These are phyloP conservation scores for Cercospora janseana DNA, from an alignment of 2,329 filamentous ascomycete genomes.

Conservation along the genomic window DNA sequence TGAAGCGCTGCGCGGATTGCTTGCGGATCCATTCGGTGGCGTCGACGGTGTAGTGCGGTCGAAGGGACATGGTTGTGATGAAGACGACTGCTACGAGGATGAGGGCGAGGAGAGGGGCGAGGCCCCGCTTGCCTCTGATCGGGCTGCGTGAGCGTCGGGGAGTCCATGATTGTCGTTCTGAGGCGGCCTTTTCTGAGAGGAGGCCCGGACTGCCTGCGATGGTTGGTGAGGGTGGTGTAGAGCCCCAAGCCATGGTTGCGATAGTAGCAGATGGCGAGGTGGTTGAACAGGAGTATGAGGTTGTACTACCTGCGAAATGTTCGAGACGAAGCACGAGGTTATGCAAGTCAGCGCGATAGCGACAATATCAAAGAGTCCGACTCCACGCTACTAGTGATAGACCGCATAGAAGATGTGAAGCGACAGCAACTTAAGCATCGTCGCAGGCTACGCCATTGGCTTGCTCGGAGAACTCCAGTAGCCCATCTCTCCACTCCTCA, in stretches of 20 bases:
- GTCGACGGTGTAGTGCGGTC: slow-evolving; percentile 11
- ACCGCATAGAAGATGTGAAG: too few relatives aligned
- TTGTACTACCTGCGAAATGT: neutral
- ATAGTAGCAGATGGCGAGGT: neutral
- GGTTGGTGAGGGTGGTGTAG: slow-evolving; percentile 3
- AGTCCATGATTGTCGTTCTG: slow-evolving; percentile 2
- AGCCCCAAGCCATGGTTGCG: slow-evolving; percentile 9
- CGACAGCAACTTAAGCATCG: too few relatives aligned
- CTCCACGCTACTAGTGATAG: neutral
- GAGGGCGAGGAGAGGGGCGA: slow-evolving; percentile 12
- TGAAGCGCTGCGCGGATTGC: slow-evolving; percentile 13
- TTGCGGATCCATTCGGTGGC: slow-evolving; percentile 13
- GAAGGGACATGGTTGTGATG: slow-evolving; percentile 17
- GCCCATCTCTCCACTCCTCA: neutral
- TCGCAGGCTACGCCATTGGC: slow-evolving; percentile 4
- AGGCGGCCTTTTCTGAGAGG: slow-evolving; percentile 9
- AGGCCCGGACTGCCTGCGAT: slow-evolving; percentile 7
- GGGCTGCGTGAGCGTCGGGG: slow-evolving; percentile 7
- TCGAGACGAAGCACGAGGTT: slow-evolving; percentile 1
- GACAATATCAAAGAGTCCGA: slow-evolving; percentile 5
- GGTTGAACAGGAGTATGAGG: neutral
- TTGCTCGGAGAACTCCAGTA: slow-evolving; percentile 9
- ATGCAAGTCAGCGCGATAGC: slow-evolving; percentile 4
- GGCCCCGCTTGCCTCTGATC: slow-evolving; percentile 16
- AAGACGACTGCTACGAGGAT: slow-evolving; percentile 17